These are phyloP conservation scores for Naematelia encephala DNA, from an alignment of 768 basidiomycete species.

Conservation along the genomic window DNA sequence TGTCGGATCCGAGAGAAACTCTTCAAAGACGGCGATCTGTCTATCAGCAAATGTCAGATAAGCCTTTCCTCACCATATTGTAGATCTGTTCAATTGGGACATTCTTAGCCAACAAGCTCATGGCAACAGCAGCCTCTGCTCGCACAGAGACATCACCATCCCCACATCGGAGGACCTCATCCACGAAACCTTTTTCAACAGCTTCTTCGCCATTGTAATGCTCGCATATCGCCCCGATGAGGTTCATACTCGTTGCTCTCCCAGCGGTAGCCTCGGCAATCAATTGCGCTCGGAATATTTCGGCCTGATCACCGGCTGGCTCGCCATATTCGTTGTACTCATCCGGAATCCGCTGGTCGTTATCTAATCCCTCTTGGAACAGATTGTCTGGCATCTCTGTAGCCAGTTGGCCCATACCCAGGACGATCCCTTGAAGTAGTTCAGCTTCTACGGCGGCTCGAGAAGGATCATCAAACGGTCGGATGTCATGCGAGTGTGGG, in stretches of 20 bases:
- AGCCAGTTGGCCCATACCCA: conserved; percentile 80
- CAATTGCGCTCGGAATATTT: conserved; percentile 40
- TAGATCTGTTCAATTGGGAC: conserved; percentile 71
- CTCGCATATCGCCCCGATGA: conserved; percentile 82
- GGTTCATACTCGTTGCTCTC: conserved; percentile 83
- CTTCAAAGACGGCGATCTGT: conserved; percentile 77
- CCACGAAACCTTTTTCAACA: conserved; percentile 39
- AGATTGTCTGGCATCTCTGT: conserved; percentile 44
- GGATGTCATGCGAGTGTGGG: conserved; percentile 43
- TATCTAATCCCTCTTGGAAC: conserved; percentile 32
- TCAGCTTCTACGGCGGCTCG: conserved; percentile 71
- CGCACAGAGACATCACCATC: conserved; percentile 56
- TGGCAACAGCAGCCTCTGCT: conserved; percentile 71
- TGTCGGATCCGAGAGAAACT: conserved; percentile 63
- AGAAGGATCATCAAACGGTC: conserved; percentile 51
- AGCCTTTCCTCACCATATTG: conserved; percentile 56
- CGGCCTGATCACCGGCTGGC: conserved; percentile 10
- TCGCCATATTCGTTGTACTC: conserved; percentile 1
- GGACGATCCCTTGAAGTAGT: conserved; percentile 77
- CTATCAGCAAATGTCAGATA: not conserved
- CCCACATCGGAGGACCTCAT: conserved; percentile 60
- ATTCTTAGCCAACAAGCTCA: conserved; percentile 83
- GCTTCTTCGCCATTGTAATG: conserved; percentile 34
- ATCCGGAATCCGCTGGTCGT: conserved; percentile 41
- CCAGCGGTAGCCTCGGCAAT: conserved; percentile 77